Conservation (phyloP, 768 basidiomycete genomes). For the Boletales sp. region DNA sequence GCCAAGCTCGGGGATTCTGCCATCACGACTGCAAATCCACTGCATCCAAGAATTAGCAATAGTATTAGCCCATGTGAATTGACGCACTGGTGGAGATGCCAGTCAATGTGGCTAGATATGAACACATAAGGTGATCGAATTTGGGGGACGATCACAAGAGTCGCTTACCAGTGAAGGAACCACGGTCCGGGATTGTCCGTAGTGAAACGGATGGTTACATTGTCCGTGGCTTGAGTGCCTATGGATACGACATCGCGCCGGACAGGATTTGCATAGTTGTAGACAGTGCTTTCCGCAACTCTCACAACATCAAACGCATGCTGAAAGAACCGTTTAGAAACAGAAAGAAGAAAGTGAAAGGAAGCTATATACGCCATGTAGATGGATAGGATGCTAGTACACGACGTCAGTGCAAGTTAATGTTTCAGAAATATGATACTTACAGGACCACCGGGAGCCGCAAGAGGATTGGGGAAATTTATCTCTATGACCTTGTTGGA, state of each 20-base stretch:
- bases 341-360: neutral
- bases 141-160: neutral
- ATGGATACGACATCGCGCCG: constrained; percentile 32
- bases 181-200: constrained; percentile 69
- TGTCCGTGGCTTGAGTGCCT: constrained; percentile 28
- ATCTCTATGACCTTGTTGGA: constrained; percentile 44
- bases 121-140: neutral
- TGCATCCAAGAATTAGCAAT: too few relatives aligned
- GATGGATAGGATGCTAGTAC: constrained; percentile 37
- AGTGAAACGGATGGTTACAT: constrained; percentile 55
- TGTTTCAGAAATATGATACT: constrained; percentile 5
- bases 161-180: constrained; percentile 43
- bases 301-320: constrained; percentile 38
- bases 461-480: constrained; percentile 36
- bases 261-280: constrained; percentile 38
- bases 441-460: constrained; percentile 28
- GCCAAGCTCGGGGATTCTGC: too few relatives aligned
- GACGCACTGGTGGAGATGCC: too few relatives aligned
- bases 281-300: constrained; percentile 21
- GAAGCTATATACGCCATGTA: constrained; percentile 36
- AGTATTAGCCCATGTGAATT: too few relatives aligned
- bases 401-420: neutral
- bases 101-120: too few relatives aligned
- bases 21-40: too few relatives aligned
- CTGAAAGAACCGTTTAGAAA: constrained; percentile 10